Base-by-base conservation (phyloP, 768 basidiomycete genomes). In the Filobasidium wieringae region DNA sequence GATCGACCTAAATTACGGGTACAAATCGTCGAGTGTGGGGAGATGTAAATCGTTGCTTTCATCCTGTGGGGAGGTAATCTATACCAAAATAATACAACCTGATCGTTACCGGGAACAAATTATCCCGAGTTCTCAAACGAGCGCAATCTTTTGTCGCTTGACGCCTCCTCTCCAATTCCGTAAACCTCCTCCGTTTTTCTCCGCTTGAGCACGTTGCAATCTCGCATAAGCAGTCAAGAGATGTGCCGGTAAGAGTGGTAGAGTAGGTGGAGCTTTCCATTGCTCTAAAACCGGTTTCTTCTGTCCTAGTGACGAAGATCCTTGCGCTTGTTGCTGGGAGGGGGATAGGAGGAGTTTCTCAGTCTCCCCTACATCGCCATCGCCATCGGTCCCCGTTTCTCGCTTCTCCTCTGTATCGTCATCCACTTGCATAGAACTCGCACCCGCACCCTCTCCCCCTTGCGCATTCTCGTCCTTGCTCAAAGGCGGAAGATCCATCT, bases 401-500 rank as follows among this genome's bases (percentile, higher is more conserved):
- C 37, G 26, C 7, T 55, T 43, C 1, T 30, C 24, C 17, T 22
- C 27, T 15, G 9, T 11, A 47, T 30, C 33, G 26, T 17, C 56
- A 49, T 51, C 47, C 22, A 51, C 57, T n/a, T 47, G 57, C 31
- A 29, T 58, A 6, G 30, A 30, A 24, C 45, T 40, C 14, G 29
- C 41, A 17, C 40, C 51, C 19, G 6, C 17, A 30, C 31, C 51
- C 17, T 49, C 45, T 4, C 26, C 50, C 19, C 26, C 37, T 11
- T 29, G 37, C 27, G 51, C 51, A 5, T 45, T 41, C 29, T 52
- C 50, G n/a, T 53, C 58, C 12, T 27, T 54, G 12, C 53, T 41
- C 84, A 51, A n/a, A 32, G 74, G 63, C 81, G 80, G 1, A n/a
- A n/a, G n/a, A n/a, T n/a, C 83, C 80, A 58, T 87, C 84, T 69